Evolutionary conservation across 352 stramenopile species (phyloP), one percentile per base, ranked within the genome.

Genomic region (Sclerospora graminicola): DNA sequence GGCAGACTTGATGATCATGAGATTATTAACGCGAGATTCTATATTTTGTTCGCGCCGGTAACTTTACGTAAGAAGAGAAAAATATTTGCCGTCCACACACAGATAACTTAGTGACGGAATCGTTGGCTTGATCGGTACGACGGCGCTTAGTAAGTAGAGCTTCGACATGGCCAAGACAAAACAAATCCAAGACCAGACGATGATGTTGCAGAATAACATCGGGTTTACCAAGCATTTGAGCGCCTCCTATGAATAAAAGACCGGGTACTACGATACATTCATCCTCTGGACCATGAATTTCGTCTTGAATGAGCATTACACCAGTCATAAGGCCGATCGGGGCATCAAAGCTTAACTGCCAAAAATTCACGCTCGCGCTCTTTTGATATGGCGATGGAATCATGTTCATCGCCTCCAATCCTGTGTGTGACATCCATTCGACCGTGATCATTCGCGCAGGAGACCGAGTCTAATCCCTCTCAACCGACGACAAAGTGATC

Each of bases 171-270:
- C 47, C 29, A 68, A 63, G 26, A 66, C 75, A 15, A 74, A 70
- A 66, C 13, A 1, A 66, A 69, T 3, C 66, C 66, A 15, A 75
- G 31, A 2, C 48, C 62, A 77, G 21, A 79, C 54, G 14, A 80
- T 64, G 28, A 84, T 57, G 27, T 55, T 82, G 61, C 69, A 84
- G 38, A 82, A 83, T 2, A 84, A 69, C 60, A 84, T 75, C 2
- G 69, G 69, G 36, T 78, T 68, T 36, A 87, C 67, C 10, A 82
- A 41, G 49, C 75, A 84, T 52, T 78, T 81, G 41, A 84, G 64
- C 15, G 66, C 71, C 8, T 59, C n/a, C 32, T 31, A 84, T 71
- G 34, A 87, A 87, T 8, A 87, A 48, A 11, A 78, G 43, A 8
- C 75, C 75, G 4, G 75, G 71, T 20, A 87, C 38, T 8, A 57